A percentile compares a stretch with the other conserved stretches of the same genome.
Conservation (phyloP, 2,329 filamentous ascomycete genomes). For the Sphaerulina musiva region DNA sequence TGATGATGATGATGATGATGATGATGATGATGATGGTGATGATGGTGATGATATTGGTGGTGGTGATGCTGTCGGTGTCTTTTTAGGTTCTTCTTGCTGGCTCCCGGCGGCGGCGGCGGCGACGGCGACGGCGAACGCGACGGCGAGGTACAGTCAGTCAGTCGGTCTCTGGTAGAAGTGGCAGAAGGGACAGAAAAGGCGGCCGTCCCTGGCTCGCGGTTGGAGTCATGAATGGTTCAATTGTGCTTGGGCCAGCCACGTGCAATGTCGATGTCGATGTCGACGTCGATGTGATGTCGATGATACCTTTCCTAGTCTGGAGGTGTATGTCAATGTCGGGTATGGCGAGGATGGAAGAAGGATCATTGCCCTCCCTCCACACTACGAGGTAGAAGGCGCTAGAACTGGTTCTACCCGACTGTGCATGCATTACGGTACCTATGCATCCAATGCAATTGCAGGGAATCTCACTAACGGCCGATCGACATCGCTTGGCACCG, state of each 20-base stretch:
- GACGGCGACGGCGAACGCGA: not conserved
- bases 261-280: not conserved
- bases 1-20: not conserved
- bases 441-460: no score
- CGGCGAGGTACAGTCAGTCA: not conserved
- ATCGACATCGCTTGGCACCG: no score
- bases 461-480: no score
- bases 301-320: no score
- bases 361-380: no score
- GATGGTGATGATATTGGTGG: not conserved
- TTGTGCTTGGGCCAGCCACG: not conserved
- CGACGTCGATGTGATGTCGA: no score
- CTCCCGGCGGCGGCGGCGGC: no score
- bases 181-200: conserved; percentile 8
- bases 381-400: no score
- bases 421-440: no score
- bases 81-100: not conserved
- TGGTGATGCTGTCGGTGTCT: not conserved
- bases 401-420: no score
- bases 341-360: no score
- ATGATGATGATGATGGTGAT: not conserved
- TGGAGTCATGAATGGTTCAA: not conserved
- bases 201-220: conserved; percentile 7
- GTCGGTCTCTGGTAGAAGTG: not conserved
- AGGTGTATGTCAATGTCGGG: no score